phyloP scores from a whole-genome alignment of 257 asterid genomes.

The Nicotiana paniculata region DNA sequence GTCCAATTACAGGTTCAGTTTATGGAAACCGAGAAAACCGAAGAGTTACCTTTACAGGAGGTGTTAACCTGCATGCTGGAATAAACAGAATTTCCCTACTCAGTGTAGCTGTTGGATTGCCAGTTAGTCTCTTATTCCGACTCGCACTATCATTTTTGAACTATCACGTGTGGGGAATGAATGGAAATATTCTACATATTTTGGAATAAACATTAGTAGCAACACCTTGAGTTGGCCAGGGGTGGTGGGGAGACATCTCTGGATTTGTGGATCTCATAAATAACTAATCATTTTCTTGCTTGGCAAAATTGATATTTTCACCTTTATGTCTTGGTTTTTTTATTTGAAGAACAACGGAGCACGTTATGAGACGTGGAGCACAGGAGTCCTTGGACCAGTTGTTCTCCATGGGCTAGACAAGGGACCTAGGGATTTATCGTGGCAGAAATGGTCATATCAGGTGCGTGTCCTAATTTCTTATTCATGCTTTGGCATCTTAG shows the following conservation, averaged over 20 bases:
- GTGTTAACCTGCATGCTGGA: slow-evolving; percentile 69
- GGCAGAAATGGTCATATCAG: slow-evolving; percentile 95
- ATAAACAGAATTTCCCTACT: slow-evolving; percentile 63
- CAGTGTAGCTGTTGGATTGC: slow-evolving; percentile 86
- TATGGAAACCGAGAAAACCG: slow-evolving; percentile 55
- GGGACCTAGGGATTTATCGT: slow-evolving; percentile 62
- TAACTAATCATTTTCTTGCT: background rate
- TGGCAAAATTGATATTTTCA: background rate
- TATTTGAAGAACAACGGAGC: slow-evolving; percentile 60
- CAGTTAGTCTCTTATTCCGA: slow-evolving; percentile 33
- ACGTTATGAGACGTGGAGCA: slow-evolving; percentile 59
- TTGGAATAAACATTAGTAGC: background rate
- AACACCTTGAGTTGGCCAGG: background rate
- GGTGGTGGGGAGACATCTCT: background rate
- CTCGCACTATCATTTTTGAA: background rate
- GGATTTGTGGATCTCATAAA: background rate
- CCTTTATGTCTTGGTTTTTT: slow-evolving; percentile 1
- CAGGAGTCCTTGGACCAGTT: slow-evolving; percentile 89
- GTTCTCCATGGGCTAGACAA: slow-evolving; percentile 54
- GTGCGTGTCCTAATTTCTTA: slow-evolving; percentile 22
- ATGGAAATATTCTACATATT: background rate
- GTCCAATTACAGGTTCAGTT: slow-evolving; percentile 54
- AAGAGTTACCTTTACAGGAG: slow-evolving; percentile 42
- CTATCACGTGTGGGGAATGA: background rate
- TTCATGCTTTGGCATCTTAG: slow-evolving; percentile 6